phyloP scores from a whole-genome alignment of 2,329 filamentous ascomycete genomes.

The Cladophialophora psammophila region DNA sequence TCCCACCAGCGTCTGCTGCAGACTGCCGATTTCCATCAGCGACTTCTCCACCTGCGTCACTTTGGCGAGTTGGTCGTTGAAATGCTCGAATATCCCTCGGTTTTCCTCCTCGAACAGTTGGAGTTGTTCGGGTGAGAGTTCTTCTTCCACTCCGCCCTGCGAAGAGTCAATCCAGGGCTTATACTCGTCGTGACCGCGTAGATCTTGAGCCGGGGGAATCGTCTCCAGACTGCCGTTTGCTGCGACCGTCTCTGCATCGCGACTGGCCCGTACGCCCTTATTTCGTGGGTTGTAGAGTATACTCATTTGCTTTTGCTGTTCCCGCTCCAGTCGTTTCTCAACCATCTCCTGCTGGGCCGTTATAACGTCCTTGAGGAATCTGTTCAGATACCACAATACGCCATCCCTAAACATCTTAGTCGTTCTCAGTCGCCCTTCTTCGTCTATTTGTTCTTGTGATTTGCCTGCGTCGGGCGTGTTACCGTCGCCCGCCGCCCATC shows the following conservation, averaged over 20 bases:
- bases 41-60: slow-evolving; percentile 93
- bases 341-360: slow-evolving; percentile 89
- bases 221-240: slow-evolving; percentile 4
- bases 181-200: slow-evolving; percentile 39
- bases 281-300: slow-evolving; percentile 73
- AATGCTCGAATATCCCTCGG: slow-evolving; percentile 88
- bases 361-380: slow-evolving; percentile 77
- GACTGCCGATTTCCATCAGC: slow-evolving; percentile 86
- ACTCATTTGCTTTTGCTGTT: slow-evolving; percentile 88
- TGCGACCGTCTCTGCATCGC: not conserved
- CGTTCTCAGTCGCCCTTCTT: slow-evolving; percentile 73
- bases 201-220: slow-evolving; percentile 31
- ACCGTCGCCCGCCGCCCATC: slow-evolving; percentile 66
- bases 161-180: slow-evolving; percentile 40
- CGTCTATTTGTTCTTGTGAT: slow-evolving; percentile 71
- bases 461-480: slow-evolving; percentile 58
- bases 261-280: slow-evolving; percentile 31
- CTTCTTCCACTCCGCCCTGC: slow-evolving; percentile 48
- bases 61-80: slow-evolving; percentile 92
- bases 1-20: slow-evolving; percentile 86
- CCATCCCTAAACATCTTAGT: slow-evolving; percentile 77
- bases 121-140: slow-evolving; percentile 81
- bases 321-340: slow-evolving; percentile 82
- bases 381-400: slow-evolving; percentile 81
- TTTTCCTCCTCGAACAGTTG: slow-evolving; percentile 96